Evolutionary conservation across 176 grass and related monocot species (phyloP).

Genomic region (Aegilops umbellulata): DNA sequence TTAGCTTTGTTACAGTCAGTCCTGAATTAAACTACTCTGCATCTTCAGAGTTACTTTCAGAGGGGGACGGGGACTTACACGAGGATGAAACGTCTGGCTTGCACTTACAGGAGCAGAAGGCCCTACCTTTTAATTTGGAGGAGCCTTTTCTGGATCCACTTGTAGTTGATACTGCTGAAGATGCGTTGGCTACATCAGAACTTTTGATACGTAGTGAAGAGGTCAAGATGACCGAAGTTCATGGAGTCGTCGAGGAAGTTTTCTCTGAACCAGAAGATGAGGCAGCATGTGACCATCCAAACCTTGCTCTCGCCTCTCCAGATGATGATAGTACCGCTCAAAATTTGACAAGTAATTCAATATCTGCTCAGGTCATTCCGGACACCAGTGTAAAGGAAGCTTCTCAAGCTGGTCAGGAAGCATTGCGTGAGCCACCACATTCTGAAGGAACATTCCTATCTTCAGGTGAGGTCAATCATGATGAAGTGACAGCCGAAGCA

Average conservation of each 20-base stretch:
- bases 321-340: background rate
- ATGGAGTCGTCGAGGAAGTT: background rate
- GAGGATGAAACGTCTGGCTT: background rate
- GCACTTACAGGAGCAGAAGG: background rate
- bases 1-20: background rate
- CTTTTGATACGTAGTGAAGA: background rate
- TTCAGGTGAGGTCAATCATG: background rate
- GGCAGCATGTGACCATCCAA: background rate
- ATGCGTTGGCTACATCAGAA: conserved; percentile 14
- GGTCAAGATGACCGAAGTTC: background rate
- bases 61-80: background rate
- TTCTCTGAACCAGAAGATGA: conserved; percentile 6
- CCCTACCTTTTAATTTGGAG: background rate
- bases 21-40: conserved; percentile 1
- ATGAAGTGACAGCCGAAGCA: background rate
- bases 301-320: background rate
- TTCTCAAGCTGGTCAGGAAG: background rate
- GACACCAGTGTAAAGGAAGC: background rate
- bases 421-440: background rate
- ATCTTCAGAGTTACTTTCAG: background rate
- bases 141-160: background rate
- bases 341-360: background rate
- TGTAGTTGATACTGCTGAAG: conserved; percentile 14
- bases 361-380: background rate
- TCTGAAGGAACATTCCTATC: conserved; percentile 17